Conservation (phyloP, 2,329 filamentous ascomycete genomes). For the Zarea fungicola region DNA sequence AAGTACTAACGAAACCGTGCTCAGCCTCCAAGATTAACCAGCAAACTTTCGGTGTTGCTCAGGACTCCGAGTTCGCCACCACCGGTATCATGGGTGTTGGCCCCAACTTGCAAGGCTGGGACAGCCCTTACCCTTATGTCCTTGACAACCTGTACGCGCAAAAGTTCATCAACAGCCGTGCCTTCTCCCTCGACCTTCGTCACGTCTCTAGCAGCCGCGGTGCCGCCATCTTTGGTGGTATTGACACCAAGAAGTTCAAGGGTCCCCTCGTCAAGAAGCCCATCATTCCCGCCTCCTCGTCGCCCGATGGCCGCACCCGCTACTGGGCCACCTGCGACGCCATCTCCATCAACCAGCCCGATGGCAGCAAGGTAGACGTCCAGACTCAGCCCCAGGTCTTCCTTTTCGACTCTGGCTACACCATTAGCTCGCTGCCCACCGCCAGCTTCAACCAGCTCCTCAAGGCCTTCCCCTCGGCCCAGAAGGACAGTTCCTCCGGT, state of each 20-base stretch:
- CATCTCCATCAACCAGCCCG: slow-evolving; percentile 28
- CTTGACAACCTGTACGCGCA: slow-evolving; percentile 31
- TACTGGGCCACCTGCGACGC: slow-evolving; percentile 40
- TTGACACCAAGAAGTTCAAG: slow-evolving; percentile 50
- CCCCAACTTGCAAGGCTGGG: slow-evolving; percentile 29
- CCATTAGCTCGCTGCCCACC: slow-evolving; percentile 60
- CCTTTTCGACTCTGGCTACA: slow-evolving; percentile 63
- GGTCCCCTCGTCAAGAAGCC: slow-evolving; percentile 51
- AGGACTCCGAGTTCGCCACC: slow-evolving; percentile 23
- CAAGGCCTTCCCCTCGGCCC: slow-evolving; percentile 39
- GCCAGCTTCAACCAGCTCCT: slow-evolving; percentile 43
- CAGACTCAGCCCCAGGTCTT: slow-evolving; percentile 40
- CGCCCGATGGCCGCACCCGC: slow-evolving; percentile 29
- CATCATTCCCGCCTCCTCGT: slow-evolving; percentile 41
- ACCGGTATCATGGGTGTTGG: slow-evolving; percentile 32
- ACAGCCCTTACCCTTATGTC: slow-evolving; percentile 28
- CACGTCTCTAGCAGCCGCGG: slow-evolving; percentile 26
- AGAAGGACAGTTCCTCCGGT: slow-evolving; percentile 35
- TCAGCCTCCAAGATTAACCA: slow-evolving; percentile 27
- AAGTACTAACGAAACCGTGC: background rate
- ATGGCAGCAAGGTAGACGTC: slow-evolving; percentile 37
- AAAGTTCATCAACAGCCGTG: slow-evolving; percentile 32
- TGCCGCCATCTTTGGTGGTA: slow-evolving; percentile 48
- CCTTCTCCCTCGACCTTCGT: slow-evolving; percentile 31
- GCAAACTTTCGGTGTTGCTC: slow-evolving; percentile 33